Evolutionary conservation across 2,329 filamentous ascomycete genomes (phyloP).

Genomic region (Sphaerulina populicola): DNA sequence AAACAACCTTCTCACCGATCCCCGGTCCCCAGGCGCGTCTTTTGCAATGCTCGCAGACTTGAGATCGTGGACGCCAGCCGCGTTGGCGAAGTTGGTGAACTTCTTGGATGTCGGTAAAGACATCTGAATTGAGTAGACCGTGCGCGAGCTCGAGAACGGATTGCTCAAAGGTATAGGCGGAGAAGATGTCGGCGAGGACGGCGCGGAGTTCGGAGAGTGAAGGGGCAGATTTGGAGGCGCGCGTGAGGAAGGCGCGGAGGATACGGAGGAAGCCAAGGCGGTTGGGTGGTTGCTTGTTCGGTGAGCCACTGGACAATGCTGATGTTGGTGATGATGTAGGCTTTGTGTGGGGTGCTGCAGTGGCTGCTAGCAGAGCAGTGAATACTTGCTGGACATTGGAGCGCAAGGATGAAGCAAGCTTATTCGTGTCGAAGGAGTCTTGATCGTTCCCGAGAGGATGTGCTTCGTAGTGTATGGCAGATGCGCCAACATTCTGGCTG

Average conservation of each 20-base stretch:
- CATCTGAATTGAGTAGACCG: slow-evolving; percentile 74
- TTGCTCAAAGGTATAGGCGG: slow-evolving; percentile 87
- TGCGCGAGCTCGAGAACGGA: slow-evolving; percentile 80
- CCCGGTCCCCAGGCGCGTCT: slow-evolving; percentile 82
- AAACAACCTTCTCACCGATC: slow-evolving; percentile 60
- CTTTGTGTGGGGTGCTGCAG: slow-evolving; percentile 45
- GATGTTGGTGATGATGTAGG: slow-evolving; percentile 8
- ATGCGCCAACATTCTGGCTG: slow-evolving; percentile 36
- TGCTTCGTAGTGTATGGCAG: slow-evolving; percentile 25
- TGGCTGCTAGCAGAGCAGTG: slow-evolving; percentile 71
- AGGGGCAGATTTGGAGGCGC: slow-evolving; percentile 72
- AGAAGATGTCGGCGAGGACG: slow-evolving; percentile 82
- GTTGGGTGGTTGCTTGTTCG: slow-evolving; percentile 26
- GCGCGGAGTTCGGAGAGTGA: slow-evolving; percentile 77
- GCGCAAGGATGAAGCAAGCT: slow-evolving; percentile 60
- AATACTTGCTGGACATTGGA: slow-evolving; percentile 83
- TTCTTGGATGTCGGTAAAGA: slow-evolving; percentile 74
- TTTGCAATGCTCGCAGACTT: slow-evolving; percentile 79
- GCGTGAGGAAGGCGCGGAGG: slow-evolving; percentile 75
- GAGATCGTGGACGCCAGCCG: slow-evolving; percentile 81
- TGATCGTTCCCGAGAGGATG: slow-evolving; percentile 26
- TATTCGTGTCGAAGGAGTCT: slow-evolving; percentile 46
- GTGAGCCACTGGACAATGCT: background rate
- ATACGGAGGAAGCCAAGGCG: slow-evolving; percentile 76
- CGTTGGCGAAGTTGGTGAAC: slow-evolving; percentile 66